phyloP scores from a whole-genome alignment of 768 basidiomycete genomes.

The Trametopsis cervina region DNA sequence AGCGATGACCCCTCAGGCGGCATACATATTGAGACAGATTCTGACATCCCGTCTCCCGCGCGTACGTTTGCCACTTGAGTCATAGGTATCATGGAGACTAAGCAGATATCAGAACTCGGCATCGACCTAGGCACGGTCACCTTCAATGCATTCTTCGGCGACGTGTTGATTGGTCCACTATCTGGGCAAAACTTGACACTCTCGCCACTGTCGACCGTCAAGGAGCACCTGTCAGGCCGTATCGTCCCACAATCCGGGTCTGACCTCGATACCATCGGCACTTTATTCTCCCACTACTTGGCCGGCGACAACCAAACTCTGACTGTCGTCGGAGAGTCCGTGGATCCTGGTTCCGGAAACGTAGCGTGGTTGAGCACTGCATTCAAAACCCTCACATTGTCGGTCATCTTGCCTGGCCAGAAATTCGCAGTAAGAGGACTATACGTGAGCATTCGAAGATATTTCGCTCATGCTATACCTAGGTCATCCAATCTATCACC shows the following conservation, averaged over 20 bases:
- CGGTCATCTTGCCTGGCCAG: slow-evolving; percentile 57
- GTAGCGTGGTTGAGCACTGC: slow-evolving; percentile 65
- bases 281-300: slow-evolving; percentile 61
- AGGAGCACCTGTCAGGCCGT: slow-evolving; percentile 52
- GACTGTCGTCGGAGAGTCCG: slow-evolving; percentile 49
- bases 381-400: slow-evolving; percentile 56
- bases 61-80: slow-evolving; percentile 32
- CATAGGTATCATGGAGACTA: slow-evolving; percentile 27
- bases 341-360: slow-evolving; percentile 48
- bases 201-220: slow-evolving; percentile 38
- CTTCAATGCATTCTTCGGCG: slow-evolving; percentile 51
- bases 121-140: slow-evolving; percentile 60
- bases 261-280: slow-evolving; percentile 45
- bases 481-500: slow-evolving; percentile 60
- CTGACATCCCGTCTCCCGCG: slow-evolving; percentile 52
- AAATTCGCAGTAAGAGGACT: slow-evolving; percentile 34
- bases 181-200: slow-evolving; percentile 43
- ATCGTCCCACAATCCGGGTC: slow-evolving; percentile 57
- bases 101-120: slow-evolving; percentile 45
- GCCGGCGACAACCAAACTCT: slow-evolving; percentile 59
- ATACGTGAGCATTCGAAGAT: background rate
- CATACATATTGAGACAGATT: slow-evolving; percentile 63
- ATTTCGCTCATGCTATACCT: background rate
- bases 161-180: slow-evolving; percentile 25
- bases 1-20: slow-evolving; percentile 62